Base-by-base conservation (phyloP, 306 rosid genomes). In the Dryas octopetala region DNA sequence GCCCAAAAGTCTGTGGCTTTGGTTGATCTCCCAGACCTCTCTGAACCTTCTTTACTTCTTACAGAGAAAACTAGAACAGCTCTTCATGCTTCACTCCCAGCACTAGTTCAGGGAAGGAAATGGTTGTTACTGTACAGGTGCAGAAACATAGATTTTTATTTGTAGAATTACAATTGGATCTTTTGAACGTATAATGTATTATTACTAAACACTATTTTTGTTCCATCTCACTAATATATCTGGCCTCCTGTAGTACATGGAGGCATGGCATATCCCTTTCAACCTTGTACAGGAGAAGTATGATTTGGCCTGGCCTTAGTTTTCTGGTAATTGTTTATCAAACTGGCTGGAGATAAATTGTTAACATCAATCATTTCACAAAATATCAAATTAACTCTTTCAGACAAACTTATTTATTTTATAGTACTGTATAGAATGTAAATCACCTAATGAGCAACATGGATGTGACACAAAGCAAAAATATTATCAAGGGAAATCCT, bases 61-160 rank as follows among this genome's bases (percentile, higher is more conserved):
- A 84, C 94, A 0, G 93, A 91, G 13, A 79, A 77, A 76, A 72
- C 76, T 40, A 90, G 88, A 79, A 79, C 55, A 55, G 62, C 77
- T 81, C 89, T 94, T 51, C 90, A 88, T 79, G 82, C 88, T 79
- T 91, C 94, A 60, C 89, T 94, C 82, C 98, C 98, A 1, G 85
- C 91, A 1, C 86, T 94, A 57, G 84, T 94, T 71, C 98, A 91
- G 54, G 98, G 97, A 82, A 88, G 96, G 89, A 90, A 83, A 85
- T 94, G 98, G 96, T 11, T 91, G 66, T 79, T 94, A 79, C 83
- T 94, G 44, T 94, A 91, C 76, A 94, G 98, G 98, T 89, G 68
- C 43, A 51, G 58, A 63, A 50, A 43, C 65, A 80, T 71, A 49
- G 68, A 59, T 70, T 75, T 58, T 76, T 28, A 74, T 72, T 66